Evolutionary conservation across 352 stramenopile species (phyloP), one percentile per base, ranked within the genome.

Genomic region (Phytophthora macrochlamydospora): DNA sequence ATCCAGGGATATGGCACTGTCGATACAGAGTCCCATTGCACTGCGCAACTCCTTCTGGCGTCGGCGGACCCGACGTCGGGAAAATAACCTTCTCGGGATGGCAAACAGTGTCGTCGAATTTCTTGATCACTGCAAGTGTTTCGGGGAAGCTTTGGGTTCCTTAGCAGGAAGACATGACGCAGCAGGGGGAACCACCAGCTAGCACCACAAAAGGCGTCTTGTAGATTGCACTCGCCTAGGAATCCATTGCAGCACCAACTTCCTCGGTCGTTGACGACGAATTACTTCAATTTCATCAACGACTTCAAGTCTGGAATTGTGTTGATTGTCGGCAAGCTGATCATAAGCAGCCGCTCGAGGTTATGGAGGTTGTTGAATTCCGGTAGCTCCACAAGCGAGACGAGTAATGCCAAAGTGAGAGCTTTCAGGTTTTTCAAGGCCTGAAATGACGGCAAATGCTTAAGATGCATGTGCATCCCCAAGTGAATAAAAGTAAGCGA

Each of bases 401-500:
- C 3, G 11, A 76, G 49, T 7, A 52, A 6, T 2, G 73, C 66
- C 8, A 78, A 38, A 24, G 59, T 69, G 12, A 81, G 40, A 3
- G 56, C 37, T 40, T 71, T 72, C 29, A 81, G 51, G 0, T 62
- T 77, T 1, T 33, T 40, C 2, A 79, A 50, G 1, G 63, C 65
- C 7, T 67, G 14, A 8, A 78, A 67, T 7, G 67, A 60, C 7
- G 69, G 66, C 0, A 78, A 44, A 2, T 55, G 46, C 9, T 49
- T 2, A 28, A 78, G 31, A n/a, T 8, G 32, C 3, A 42, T 29
- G 35, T 66, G 52, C 6, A 40, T 40, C 2, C 32, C 70, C 7
- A 82, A 44, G 59, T 75, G 70, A 50, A 82, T 48, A 30, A 75
- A 82, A 2, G 58, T 59, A 38, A 82, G 70, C 12, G 60, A 74